These are phyloP conservation scores for Thraustotheca clavata DNA, from an alignment of 352 stramenopile genomes.

Conservation along the genomic window DNA sequence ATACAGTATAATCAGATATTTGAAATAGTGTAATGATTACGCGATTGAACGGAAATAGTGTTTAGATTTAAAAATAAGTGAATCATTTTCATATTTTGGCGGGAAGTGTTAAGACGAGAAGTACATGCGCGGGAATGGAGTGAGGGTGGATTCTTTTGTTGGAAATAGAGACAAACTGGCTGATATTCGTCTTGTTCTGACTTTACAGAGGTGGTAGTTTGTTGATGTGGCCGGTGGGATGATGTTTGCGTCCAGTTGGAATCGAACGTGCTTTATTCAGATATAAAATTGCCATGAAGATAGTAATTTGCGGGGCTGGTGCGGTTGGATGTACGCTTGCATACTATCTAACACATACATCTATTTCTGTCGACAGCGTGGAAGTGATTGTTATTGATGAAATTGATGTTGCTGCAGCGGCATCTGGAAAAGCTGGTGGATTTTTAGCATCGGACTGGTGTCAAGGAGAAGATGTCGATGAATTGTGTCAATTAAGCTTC, in stretches of 20 bases:
- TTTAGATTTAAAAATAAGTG: too few relatives aligned
- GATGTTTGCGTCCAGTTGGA: too few relatives aligned
- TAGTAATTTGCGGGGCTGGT: constrained; percentile 15
- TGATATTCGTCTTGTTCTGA: too few relatives aligned
- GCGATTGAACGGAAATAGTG: not conserved
- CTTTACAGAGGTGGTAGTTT: too few relatives aligned
- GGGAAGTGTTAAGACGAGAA: too few relatives aligned
- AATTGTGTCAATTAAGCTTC: constrained; percentile 67
- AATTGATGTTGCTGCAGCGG: constrained; percentile 45
- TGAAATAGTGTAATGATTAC: not conserved
- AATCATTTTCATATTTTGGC: too few relatives aligned
- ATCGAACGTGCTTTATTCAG: too few relatives aligned
- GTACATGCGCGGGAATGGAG: too few relatives aligned
- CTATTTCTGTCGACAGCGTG: not conserved
- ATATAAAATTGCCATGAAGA: not conserved
- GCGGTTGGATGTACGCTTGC: constrained; percentile 12
- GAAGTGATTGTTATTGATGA: constrained; percentile 46
- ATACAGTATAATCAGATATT: too few relatives aligned
- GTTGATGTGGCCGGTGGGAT: too few relatives aligned
- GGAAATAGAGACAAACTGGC: too few relatives aligned
- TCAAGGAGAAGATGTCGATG: constrained; percentile 39
- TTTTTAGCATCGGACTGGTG: constrained; percentile 79
- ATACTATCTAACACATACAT: constrained; percentile 7
- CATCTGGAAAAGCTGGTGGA: constrained; percentile 76
- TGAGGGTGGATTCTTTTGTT: too few relatives aligned